phyloP scores from a whole-genome alignment of 192 early-diverging fungal species.

The Blastocladiella britannica region DNA sequence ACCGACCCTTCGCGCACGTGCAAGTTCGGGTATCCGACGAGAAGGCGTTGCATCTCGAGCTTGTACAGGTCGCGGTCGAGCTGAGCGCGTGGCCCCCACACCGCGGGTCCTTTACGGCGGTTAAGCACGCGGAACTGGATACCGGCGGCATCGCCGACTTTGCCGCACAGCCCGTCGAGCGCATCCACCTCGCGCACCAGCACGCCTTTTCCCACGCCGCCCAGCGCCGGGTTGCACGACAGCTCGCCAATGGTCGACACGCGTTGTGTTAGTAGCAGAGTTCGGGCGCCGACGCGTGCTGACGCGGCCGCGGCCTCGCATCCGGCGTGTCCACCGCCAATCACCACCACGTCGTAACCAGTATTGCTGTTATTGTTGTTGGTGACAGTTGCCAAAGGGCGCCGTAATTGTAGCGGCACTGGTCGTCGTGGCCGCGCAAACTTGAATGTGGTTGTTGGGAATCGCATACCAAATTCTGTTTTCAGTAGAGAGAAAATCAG shows the following conservation, averaged over 20 bases:
- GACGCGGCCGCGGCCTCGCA: slow-evolving; percentile 62
- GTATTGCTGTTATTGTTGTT: background rate
- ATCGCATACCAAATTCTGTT: no score
- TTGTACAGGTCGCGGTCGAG: slow-evolving; percentile 63
- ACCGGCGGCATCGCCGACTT: slow-evolving; percentile 51
- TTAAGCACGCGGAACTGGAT: slow-evolving; percentile 68
- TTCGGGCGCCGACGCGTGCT: slow-evolving; percentile 46
- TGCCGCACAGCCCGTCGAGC: slow-evolving; percentile 61
- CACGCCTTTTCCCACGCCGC: slow-evolving; percentile 63
- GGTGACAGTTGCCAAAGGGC: no score
- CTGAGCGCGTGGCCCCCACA: slow-evolving; percentile 63
- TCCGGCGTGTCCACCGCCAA: slow-evolving; percentile 69
- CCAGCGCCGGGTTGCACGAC: slow-evolving; percentile 76
- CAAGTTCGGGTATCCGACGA: slow-evolving; percentile 44
- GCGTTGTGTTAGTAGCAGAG: slow-evolving; percentile 51
- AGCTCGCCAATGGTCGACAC: slow-evolving; percentile 62
- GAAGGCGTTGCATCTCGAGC: slow-evolving; percentile 38
- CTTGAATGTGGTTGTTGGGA: no score
- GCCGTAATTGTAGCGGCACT: no score
- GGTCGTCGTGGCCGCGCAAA: no score
- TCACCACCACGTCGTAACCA: slow-evolving; percentile 46
- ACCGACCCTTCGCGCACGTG: slow-evolving; percentile 46
- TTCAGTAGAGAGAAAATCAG: no score
- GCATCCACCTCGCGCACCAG: slow-evolving; percentile 62
- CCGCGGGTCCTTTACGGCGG: slow-evolving; percentile 59